Evolutionary conservation across 306 rosid genomes (phyloP).

Genomic region (Albizia julibrissin): DNA sequence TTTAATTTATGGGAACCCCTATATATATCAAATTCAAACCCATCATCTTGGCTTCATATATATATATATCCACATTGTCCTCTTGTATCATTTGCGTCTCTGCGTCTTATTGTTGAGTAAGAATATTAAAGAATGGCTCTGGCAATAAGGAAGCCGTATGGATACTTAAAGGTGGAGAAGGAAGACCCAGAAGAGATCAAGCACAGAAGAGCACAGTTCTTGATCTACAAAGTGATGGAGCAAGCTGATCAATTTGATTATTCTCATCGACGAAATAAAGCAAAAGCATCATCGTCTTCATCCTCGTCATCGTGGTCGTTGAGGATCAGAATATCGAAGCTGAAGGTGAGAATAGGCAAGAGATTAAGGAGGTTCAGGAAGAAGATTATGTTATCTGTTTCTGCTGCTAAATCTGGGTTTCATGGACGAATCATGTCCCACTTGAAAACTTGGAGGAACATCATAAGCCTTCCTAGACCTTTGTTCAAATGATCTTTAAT

Average conservation of each 20-base stretch:
- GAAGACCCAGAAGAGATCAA: conserved; percentile 73
- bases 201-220: conserved; percentile 76
- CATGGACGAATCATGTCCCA: conserved; percentile 15
- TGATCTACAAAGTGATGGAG: conserved; percentile 72
- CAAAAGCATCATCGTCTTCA: conserved; percentile 42
- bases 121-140: conserved; percentile 38
- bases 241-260: conserved; percentile 41
- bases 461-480: not conserved
- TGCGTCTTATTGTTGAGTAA: not conserved
- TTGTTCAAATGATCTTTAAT: not conserved
- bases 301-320: conserved; percentile 39
- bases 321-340: conserved; percentile 64
- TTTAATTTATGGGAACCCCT: not conserved
- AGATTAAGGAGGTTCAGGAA: conserved; percentile 70
- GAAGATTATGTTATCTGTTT: conserved; percentile 44
- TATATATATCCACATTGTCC: not conserved
- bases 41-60: not conserved
- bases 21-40: conserved; percentile 30
- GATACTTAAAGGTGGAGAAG: conserved; percentile 68
- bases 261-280: not conserved
- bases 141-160: conserved; percentile 25
- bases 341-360: conserved; percentile 76
- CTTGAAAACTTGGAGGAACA: conserved; percentile 50
- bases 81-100: not conserved
- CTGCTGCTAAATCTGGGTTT: conserved; percentile 49